phyloP scores from a whole-genome alignment of 257 asterid species.

The Anisodus tanguticus region DNA sequence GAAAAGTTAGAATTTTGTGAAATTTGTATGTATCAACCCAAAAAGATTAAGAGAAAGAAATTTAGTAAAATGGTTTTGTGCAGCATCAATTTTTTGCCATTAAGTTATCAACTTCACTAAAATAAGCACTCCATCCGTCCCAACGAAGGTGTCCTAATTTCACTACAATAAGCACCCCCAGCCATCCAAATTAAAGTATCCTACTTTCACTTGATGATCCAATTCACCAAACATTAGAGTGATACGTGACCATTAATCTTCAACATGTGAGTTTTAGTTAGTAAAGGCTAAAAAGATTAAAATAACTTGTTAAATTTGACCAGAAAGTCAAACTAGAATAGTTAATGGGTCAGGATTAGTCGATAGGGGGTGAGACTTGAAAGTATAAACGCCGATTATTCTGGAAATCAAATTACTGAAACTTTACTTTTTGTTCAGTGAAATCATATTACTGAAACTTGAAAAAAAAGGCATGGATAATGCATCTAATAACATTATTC shows the following conservation, averaged over 20 bases:
- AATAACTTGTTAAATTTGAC: background rate
- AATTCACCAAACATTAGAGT: background rate
- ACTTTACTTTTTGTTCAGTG: background rate
- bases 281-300: background rate
- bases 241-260: background rate
- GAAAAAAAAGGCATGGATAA: background rate
- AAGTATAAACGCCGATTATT: background rate
- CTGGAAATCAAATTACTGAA: background rate
- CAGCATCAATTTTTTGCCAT: background rate
- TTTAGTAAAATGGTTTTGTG: background rate
- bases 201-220: background rate
- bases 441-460: slow-evolving; percentile 5
- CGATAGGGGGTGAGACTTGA: background rate
- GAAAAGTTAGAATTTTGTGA: background rate
- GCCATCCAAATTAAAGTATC: background rate
- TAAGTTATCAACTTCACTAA: background rate
- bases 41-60: background rate
- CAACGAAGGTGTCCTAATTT: background rate
- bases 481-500: background rate
- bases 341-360: background rate
- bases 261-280: background rate
- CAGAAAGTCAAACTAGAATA: background rate
- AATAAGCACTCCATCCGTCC: background rate
- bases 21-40: slow-evolving; percentile 20
- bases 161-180: background rate